Evolutionary conservation across 371 early-diverging fungal genomes (phyloP), one percentile per base, ranked within the genome.

Genomic region (Circinella minor): DNA sequence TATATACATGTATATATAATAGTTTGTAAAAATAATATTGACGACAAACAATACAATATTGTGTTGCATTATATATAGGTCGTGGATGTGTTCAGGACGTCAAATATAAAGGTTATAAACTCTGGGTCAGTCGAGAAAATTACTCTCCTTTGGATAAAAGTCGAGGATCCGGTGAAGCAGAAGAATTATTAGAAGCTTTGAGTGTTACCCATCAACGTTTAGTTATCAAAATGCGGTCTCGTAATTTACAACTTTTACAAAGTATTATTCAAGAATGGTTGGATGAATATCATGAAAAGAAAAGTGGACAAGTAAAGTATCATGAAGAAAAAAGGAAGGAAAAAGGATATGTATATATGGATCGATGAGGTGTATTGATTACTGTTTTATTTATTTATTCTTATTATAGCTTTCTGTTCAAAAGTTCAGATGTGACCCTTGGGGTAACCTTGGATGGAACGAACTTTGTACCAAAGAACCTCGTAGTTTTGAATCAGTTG

Each of bases 231-330:
- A 67, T 67, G 67, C 67, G 57, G 3, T 39, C 60, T n/a, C 47
- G 60, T n/a, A 55, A 67, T 48, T 11, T 67, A 15, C 15, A 20
- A 17, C 67, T 67, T 46, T 55, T 82, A 3, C 69, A 74, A 49
- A 8, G 57, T 0, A 72, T 75, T 47, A 64, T 82, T 27, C 80
- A 82, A 71, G 82, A 79, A 73, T 82, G 82, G 82, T 71, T 79
- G 10, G 71, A 79, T 60, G 37, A 46, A 3, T 69, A 77, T 55
- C 73, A 71, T 46, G 69, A 73, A 70, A 74, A 74, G 60, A 70
- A 73, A 36, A 51, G 61, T 36, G 80, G 77, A 17, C 57, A 81
- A 73, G 70, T 63, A 57, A 57, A 70, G 34, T 8, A n/a, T 68
- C 9, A 38, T 51, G 48, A 48, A 57, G 46, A 57, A 65, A 8